Base-by-base conservation (phyloP, 2,329 filamentous ascomycete genomes). In the Seiridium cupressi region DNA sequence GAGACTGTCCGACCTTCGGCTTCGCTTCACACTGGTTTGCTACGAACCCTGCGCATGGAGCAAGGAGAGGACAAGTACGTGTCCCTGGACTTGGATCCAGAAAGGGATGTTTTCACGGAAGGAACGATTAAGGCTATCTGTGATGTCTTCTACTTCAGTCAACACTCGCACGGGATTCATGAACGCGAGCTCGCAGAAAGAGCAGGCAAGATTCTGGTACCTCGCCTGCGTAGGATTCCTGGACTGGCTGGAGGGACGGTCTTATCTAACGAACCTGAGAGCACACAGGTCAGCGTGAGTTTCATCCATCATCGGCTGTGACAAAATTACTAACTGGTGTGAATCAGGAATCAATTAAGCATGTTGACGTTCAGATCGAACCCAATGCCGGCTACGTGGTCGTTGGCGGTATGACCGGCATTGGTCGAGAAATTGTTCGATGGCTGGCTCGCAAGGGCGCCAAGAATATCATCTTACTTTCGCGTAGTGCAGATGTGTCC, bases 341-440 rank as follows among this genome's bases (percentile, higher is more conserved):
- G 7, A 13, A 42, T 8, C 49, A 53, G 49, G 32, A n/a, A 3
- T 6, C 32, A 8, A 36, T 18, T n/a, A 13, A 40, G 11, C n/a
- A 36, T 13, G 9, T 34, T 13, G 49, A 42, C 34, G 55, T 51
- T 5, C 47, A 56, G 2, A 62, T 69, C 18, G 46, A 63, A 26
- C 34, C 63, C 1, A 55, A 63, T 4, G 66, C 63, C 3, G 65
- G 68, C 2, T 71, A 70, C 46, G 42, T 72, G 2, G 63, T 72
- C 35, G 62, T 66, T 1, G 70, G 70, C 44, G 71, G 71, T 1
- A 62, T 72, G 4, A 70, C 71, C 3, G 71, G 71, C 1, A 57
- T 71, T 1, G 70, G 70, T 9, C 56, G 65, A 13, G 59, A 58
- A n/a, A 58, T 68, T n/a, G 51, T 64, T 1, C 57, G 56, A n/a